Percentiles rank a stretch among this genome's conserved stretches.
Conservation (phyloP, 805 yeast species). For the Wickerhamomyces chaumierensis region DNA sequence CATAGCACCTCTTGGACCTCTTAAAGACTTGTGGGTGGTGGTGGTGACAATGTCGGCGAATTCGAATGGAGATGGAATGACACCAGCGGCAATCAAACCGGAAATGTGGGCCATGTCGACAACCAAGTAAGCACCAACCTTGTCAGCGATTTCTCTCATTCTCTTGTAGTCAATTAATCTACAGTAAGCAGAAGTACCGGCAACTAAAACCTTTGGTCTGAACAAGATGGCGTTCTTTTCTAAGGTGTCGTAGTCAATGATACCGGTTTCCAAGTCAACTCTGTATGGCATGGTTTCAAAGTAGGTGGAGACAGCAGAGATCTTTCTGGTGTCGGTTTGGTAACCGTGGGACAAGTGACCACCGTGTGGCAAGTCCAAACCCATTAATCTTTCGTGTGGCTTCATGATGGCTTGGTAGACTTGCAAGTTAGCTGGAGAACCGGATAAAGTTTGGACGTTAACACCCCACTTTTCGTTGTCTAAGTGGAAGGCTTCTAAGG, state of each 20-base stretch:
- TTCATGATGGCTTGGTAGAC: constrained; percentile 83
- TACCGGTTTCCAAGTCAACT: constrained; percentile 73
- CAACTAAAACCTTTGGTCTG: constrained; percentile 92
- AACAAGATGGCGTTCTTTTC: constrained; percentile 73
- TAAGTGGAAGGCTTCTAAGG: constrained; percentile 70
- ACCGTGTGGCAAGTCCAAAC: constrained; percentile 95
- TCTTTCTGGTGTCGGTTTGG: constrained; percentile 82
- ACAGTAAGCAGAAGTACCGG: constrained; percentile 95
- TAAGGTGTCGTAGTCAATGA: constrained; percentile 84
- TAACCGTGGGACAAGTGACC: constrained; percentile 98
- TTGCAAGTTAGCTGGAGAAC: constrained; percentile 94
- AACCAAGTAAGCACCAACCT: constrained; percentile 84
- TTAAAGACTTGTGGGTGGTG: constrained; percentile 92
- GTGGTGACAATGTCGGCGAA: constrained; percentile 95
- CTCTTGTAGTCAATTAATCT: constrained; percentile 82
- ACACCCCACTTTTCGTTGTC: constrained; percentile 90
- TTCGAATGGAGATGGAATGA: constrained; percentile 85
- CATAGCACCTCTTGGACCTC: constrained; percentile 99
- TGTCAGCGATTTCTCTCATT: constrained; percentile 85
- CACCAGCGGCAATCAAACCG: constrained; percentile 92
- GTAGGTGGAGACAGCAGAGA: constrained; percentile 85
- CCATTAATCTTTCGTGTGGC: constrained; percentile 92
- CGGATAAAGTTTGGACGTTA: constrained; percentile 89
- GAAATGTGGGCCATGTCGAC: constrained; percentile 98
- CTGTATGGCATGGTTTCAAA: constrained; percentile 98